Base-by-base conservation (phyloP, 768 basidiomycete species). In the Serendipita sp. region DNA sequence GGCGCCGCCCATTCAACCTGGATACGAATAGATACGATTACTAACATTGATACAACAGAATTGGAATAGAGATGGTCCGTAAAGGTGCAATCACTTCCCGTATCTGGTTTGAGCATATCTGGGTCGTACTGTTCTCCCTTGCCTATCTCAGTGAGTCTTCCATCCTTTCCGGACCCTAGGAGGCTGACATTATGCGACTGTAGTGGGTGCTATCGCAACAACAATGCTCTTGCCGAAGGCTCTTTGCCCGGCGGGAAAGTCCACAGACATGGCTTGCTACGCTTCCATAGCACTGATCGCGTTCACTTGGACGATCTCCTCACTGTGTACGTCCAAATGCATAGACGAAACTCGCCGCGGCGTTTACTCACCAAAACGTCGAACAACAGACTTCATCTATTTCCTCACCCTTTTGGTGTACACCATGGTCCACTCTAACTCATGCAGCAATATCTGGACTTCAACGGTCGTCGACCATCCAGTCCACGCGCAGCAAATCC, bases 71-170 rank as follows among this genome's bases (percentile, higher is more conserved):
- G 30, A 22, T 58, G 11, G 22, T 28, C n/a, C 20, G 53, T 7
- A 58, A 31, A 58, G 53, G 53, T n/a, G 53, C 53, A 33, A 17
- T 58, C 11, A 58, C 53, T n/a, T 58, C 53, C 31, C 20, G 30
- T n/a, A 58, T 58, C 17, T 58, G 53, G 53, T 58, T 58, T n/a
- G 53, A 58, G 30, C 53, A 24, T 9, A 17, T 58, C 53, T 58
- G 53, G 53, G 30, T 24, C 30, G 22, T n/a, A 3, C 11, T 33
- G 17, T 58, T 58, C 53, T 31, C 31, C 20, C 31, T 58, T 26
- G 53, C 53, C 17, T 58, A 24, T 31, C 31, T 58, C 17, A 31
- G 53, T 58, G 53, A 58, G 53, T n/a, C n/a, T n/a, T 38, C 14
- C 34, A 38, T 38, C 34, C 34, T 38, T 14, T 14, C n/a, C n/a